Conservation (phyloP, 2,329 filamentous ascomycete species). For the Hirsutella minnesotensis region DNA sequence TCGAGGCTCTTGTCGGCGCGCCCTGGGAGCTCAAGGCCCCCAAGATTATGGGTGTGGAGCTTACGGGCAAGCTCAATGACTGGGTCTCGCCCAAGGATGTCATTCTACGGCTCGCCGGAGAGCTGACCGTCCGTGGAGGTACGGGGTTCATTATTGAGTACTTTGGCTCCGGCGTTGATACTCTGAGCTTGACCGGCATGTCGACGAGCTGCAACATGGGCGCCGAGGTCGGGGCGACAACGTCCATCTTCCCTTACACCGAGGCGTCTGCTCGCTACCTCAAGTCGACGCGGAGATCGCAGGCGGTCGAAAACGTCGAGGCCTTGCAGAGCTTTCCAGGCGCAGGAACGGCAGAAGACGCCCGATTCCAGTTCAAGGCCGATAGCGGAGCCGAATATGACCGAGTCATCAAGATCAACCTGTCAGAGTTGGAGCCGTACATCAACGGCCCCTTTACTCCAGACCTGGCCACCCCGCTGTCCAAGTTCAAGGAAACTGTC, state of each 20-base stretch:
- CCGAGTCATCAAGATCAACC: constrained; percentile 78
- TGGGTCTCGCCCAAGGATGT: constrained; percentile 96
- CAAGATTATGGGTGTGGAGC: constrained; percentile 72
- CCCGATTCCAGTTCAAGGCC: constrained; percentile 55
- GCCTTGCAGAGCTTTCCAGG: constrained; percentile 44
- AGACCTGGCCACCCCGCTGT: constrained; percentile 85
- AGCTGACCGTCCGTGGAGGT: constrained; percentile 83
- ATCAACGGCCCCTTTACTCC: constrained; percentile 97
- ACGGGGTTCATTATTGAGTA: constrained; percentile 95
- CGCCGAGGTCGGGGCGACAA: constrained; percentile 86
- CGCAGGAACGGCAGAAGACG: constrained; percentile 28
- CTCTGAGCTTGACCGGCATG: constrained; percentile 86
- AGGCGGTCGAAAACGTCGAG: constrained; percentile 56
- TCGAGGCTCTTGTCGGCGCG: constrained; percentile 89
- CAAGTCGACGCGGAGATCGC: constrained; percentile 55
- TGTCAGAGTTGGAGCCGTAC: constrained; percentile 83
- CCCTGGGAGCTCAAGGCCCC: constrained; percentile 98
- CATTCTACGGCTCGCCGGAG: constrained; percentile 79
- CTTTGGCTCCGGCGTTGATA: constrained; percentile 78
- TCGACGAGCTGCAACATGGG: constrained; percentile 87
- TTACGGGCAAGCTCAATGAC: constrained; percentile 72
- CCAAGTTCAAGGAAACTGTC: constrained; percentile 76
- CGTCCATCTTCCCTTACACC: constrained; percentile 89
- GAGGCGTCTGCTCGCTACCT: constrained; percentile 76
- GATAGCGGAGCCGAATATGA: constrained; percentile 82